Base-by-base conservation (phyloP, 345 rosid species). In the Syzygium oleosum region DNA sequence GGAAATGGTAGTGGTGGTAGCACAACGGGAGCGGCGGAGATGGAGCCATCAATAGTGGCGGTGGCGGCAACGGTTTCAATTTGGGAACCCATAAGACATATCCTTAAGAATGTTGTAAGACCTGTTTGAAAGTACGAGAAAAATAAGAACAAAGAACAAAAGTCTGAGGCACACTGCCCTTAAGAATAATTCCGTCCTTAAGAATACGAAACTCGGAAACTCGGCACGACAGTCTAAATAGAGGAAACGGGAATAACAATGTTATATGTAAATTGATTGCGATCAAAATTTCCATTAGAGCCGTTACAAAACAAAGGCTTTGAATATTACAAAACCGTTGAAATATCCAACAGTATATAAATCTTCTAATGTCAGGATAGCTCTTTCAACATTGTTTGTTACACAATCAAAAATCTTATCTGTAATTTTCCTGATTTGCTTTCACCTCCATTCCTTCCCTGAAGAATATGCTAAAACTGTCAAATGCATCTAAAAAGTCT, bases 381-480 rank as follows among this genome's bases (percentile, higher is more conserved):
- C 91, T 46, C 90, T 91, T 90, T 95, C 99, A 2, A 94, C 85
- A 88, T 95, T 91, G 85, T 88, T 88, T 86, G 92, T 92, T 85
- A 95, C 51, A 34, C 93, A 92, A 52, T 91, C 91, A 41, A 89
- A 97, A 53, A 94, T 95, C 91, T 90, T 90, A 87, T 94, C 96
- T 5, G 93, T 91, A 65, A 97, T 94, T 84, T 90, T 88, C 84
- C 93, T 87, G 65, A 95, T 93, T 80, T 95, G 96, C 85, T 89
- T 95, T 59, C 92, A 73, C 90, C 96, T 95, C 99, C 99, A 95
- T 52, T 96, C 91, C 90, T 92, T 95, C 56, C 99, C 98, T 95
- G 91, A 34, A 34, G 9, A 17, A 73, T 73, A 34, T 34, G 80
- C 49, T 34, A 19, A 22, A 34, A 34, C 80, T 34, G 80, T 68